These are phyloP conservation scores for Trypanosoma grayi DNA, from an alignment of 208 protist genomes.

Conservation along the genomic window DNA sequence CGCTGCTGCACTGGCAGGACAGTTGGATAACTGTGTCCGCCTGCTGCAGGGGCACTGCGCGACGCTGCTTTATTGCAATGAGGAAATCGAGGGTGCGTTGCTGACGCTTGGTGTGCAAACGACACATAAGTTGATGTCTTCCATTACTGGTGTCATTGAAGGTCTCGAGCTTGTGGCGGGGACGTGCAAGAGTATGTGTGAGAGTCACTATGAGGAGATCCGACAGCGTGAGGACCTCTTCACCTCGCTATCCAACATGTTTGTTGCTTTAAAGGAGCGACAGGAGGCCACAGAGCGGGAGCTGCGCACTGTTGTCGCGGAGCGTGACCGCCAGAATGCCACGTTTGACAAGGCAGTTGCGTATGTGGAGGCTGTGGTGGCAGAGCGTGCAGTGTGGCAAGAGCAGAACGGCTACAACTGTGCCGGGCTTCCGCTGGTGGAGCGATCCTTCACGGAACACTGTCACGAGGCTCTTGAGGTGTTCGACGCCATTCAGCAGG, in stretches of 20 bases:
- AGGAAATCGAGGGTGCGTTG: slow-evolving; percentile 70
- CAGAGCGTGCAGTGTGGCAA: slow-evolving; percentile 71
- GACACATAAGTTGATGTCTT: slow-evolving; percentile 47
- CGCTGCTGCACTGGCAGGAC: slow-evolving; percentile 27
- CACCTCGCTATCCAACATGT: slow-evolving; percentile 32
- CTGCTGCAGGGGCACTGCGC: slow-evolving; percentile 39
- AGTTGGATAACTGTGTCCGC: slow-evolving; percentile 39
- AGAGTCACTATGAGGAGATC: slow-evolving; percentile 36
- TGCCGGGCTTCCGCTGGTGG: slow-evolving; percentile 50
- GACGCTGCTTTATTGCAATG: slow-evolving; percentile 46
- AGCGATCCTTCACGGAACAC: slow-evolving; percentile 38
- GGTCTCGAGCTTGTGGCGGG: slow-evolving; percentile 38
- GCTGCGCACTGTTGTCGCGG: slow-evolving; percentile 38
- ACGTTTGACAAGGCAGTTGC: slow-evolving; percentile 54
- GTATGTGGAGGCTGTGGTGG: slow-evolving; percentile 69
- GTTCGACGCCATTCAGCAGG: slow-evolving; percentile 25
- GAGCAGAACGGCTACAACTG: slow-evolving; percentile 54
- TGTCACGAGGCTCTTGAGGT: slow-evolving; percentile 30
- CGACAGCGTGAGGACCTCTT: slow-evolving; percentile 49
- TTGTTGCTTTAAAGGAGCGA: slow-evolving; percentile 50
- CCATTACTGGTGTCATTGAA: slow-evolving; percentile 40
- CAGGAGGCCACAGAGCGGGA: slow-evolving; percentile 53
- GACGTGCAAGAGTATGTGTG: slow-evolving; percentile 32
- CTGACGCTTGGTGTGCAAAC: slow-evolving; percentile 65
- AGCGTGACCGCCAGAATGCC: slow-evolving; percentile 55